Base-by-base conservation (phyloP, 2,329 filamentous ascomycete species). In the Mycosphaerelloides madeirae region DNA sequence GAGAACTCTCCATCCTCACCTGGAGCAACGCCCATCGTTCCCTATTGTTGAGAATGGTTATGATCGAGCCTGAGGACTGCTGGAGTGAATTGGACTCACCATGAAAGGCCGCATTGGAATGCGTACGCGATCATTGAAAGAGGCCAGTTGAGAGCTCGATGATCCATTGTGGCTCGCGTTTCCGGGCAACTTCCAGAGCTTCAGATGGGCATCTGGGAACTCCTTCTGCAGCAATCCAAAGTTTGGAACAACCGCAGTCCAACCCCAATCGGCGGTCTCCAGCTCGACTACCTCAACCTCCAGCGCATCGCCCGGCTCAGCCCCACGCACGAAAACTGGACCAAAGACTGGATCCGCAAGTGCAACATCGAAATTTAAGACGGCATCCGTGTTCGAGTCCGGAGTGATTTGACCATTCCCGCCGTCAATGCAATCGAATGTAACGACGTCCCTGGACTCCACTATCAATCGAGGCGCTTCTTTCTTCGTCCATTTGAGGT, bases 321-420 rank as follows among this genome's bases (percentile, higher is more conserved):
- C 52, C 20, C 49, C 49, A n/a, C 43, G 41, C 22, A 54, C 35
- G 20, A 38, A 54, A 9, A 54, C 52, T 7, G 52, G 52, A 1
- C 52, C 52, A 31, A 54, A 52, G 6, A 54, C 49, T 2, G 52
- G 52, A 43, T 54, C 52, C 11, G 49, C 49, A 13, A 48, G 46
- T 13, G 41, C 36, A 11, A 44, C 41, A 31, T 54, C 44, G 39
- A 54, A 46, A 8, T 43, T 35, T 5, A 28, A 28, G 15, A 52
- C 19, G 9, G 40, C 49, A 13, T 46, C 35, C 3, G 43, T 35
- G n/a, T 46, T 50, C n/a, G 52, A 54, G 6, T 40, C 14, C 8
- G 39, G 46, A n/a, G 38, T 52, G 33, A 54, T 50, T 31, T 54
- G 52, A 2, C 44, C 44, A 19, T 52, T 50, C n/a, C 46, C 43